phyloP scores from a whole-genome alignment of 495 filamentous ascomycete species.

The Oleoguttula mirabilis region DNA sequence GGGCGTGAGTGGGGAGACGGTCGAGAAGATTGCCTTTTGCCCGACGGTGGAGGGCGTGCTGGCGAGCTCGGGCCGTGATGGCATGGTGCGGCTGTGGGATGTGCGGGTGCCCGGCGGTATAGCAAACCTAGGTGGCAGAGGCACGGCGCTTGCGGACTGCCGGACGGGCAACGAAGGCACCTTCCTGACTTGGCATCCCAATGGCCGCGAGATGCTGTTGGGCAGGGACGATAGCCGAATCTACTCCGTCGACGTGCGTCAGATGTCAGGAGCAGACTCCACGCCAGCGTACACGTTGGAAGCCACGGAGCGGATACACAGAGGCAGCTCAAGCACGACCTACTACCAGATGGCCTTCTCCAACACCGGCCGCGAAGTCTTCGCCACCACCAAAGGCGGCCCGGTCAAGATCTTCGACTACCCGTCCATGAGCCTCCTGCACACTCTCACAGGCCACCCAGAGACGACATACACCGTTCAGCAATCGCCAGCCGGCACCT shows the following conservation, averaged over 20 bases:
- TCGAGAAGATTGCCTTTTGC: constrained; percentile 85
- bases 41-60: constrained; percentile 79
- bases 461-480: constrained; percentile 60
- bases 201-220: constrained; percentile 67
- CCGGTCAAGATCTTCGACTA: constrained; percentile 69
- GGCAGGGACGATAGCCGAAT: constrained; percentile 59
- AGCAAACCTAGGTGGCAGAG: constrained; percentile 61
- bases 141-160: constrained; percentile 53
- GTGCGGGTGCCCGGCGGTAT: constrained; percentile 72
- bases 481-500: constrained; percentile 62
- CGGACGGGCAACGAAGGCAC: constrained; percentile 3
- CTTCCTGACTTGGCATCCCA: constrained; percentile 55
- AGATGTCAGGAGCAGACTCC: not conserved
- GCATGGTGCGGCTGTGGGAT: constrained; percentile 86
- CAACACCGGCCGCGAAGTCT: constrained; percentile 57
- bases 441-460: constrained; percentile 72
- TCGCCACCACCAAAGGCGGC: constrained; percentile 74
- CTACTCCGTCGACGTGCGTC: constrained; percentile 10
- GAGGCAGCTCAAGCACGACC: not conserved
- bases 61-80: constrained; percentile 74
- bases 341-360: constrained; percentile 49
- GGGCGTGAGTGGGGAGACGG: constrained; percentile 53
- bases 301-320: not conserved
- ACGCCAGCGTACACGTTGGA: constrained; percentile 3
- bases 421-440: constrained; percentile 38